Conservation (phyloP, 2,329 filamentous ascomycete species). For the Penicillium aurantiogriseum region DNA sequence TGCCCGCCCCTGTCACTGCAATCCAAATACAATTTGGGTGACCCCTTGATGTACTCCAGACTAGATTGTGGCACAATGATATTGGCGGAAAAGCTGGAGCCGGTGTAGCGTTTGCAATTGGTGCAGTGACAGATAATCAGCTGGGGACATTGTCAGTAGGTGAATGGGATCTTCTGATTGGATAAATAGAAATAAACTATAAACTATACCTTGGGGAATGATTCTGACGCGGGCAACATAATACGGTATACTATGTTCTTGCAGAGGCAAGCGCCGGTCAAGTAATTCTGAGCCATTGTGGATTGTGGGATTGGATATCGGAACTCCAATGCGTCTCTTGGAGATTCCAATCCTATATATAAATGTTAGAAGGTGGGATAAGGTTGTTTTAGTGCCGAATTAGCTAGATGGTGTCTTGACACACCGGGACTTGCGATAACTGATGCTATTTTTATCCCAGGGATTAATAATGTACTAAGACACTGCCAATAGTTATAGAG, state of each 20-base stretch:
- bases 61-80: neutral
- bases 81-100: neutral
- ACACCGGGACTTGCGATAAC: neutral
- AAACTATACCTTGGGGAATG: neutral
- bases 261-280: neutral
- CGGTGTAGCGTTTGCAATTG: neutral
- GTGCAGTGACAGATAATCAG: neutral
- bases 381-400: neutral
- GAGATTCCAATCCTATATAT: neutral
- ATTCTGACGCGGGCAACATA: neutral
- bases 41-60: neutral
- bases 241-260: neutral
- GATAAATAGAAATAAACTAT: neutral
- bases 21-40: neutral
- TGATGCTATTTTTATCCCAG: neutral
- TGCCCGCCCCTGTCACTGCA: neutral
- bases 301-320: neutral
- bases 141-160: neutral
- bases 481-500: no score
- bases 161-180: neutral
- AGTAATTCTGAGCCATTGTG: neutral
- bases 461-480: neutral
- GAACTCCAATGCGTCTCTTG: neutral
- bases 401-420: neutral
- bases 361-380: neutral